Evolutionary conservation across 2,329 filamentous ascomycete species (phyloP), one percentile per base, ranked within the genome.

Genomic region (Rhexocercosporidium sp.): DNA sequence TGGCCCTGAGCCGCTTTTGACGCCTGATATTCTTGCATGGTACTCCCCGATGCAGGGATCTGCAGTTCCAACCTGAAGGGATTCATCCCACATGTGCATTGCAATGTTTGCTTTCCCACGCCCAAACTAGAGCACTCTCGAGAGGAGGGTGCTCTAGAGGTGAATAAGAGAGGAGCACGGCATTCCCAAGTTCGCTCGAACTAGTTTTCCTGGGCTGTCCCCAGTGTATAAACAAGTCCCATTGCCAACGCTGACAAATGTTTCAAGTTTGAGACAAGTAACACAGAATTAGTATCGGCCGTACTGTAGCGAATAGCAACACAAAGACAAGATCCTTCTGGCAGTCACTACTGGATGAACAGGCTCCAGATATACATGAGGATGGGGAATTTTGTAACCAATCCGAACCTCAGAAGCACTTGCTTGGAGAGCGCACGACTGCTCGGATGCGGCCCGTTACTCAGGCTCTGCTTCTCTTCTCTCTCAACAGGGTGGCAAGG

Each of bases 231-330:
- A 39, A 39, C 31, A 57, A 57, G 20, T 39, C 3, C 7, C 12
- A 5, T 20, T 57, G 53, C 53, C 53, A 39, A 57, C 18, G 49
- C 49, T 53, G 49, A 37, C 29, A n/a, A n/a, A 6, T 22, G 53
- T 22, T 39, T 57, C 53, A 37, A 57, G 51, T 34, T 22, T 37
- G 29, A 56, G 51, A 57, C 31, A 57, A 39, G 53, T 57, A 6
- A 39, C 20, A 57, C 53, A 37, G 16, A 37, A 22, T 12, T 22
- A 31, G 51, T 2, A 22, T 27, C 53, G 31, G 29, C 20, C 18
- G 1, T 57, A 25, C 20, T 57, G 53, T 57, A n/a, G 31, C 53
- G 34, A 57, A 57, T 57, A 22, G n/a, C 31, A 37, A 29, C n/a
- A n/a, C 53, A 57, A 29, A 20, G 20, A 37, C 0, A 57, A 11